Base-by-base conservation (phyloP, 768 basidiomycete genomes). In the Fibroporia radiculosa region DNA sequence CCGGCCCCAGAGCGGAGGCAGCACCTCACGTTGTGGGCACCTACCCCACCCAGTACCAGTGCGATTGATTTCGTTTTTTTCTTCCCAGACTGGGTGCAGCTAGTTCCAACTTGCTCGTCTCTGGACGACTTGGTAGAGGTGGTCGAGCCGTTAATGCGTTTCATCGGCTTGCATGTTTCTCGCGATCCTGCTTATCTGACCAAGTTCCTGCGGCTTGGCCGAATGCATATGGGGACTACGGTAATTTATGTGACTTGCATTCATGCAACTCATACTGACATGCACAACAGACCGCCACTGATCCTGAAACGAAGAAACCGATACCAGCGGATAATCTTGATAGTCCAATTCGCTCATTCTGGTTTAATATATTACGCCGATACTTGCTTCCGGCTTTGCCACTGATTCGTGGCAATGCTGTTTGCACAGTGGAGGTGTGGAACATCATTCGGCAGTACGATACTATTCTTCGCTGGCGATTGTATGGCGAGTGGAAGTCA, bases 401-500 rank as follows among this genome's bases (percentile, higher is more conserved):
- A 36, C 74, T 95, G 37, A 83, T 91, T 47, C 77, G 81, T 24
- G 82, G 84, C 28, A 92, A 93, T 56, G 84, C 91, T 6, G 84
- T 91, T 19, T 89, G 84, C 61, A 87, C 90, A 22, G 83, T 86
- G 35, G 93, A 97, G 56, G 73, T 97, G 6, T 99, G 96, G 96
- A 80, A 82, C 47, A 80, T 98, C 41, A 75, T 98, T 38, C 73
- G 80, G 31, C 77, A 80, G 50, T 89, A 84, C 59, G 82, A 87
- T 45, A 82, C 81, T 42, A 77, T 82, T 5, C 68, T 75, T 19
- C 88, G 96, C 7, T 99, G 92, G 84, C 75, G 74, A 37, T 70
- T 99, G 25, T 99, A 99, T 57, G 96, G 93, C 32, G 93, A 97
- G 67, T 98, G 96, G 96, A 86, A 84, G 62, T 70, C 77, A 28